phyloP scores from a whole-genome alignment of 371 early-diverging fungal genomes.

The Dinochytrium kinnereticum region DNA sequence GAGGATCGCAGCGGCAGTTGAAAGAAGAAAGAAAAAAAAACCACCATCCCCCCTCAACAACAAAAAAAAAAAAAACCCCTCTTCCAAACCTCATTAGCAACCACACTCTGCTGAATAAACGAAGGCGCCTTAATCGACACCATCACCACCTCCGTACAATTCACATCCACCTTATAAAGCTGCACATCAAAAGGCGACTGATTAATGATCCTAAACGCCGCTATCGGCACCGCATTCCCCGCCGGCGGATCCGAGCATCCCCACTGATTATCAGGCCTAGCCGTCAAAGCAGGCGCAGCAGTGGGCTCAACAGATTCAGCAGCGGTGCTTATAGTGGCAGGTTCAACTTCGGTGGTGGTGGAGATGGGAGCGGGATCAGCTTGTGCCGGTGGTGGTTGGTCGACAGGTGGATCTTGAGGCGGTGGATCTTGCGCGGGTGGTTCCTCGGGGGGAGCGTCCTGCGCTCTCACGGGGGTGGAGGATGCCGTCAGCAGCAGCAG shows the following conservation, averaged over 20 bases:
- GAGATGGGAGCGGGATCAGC: no score
- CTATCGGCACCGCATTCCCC: neutral
- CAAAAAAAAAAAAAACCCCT: neutral
- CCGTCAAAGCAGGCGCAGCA: neutral
- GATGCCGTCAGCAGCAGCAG: no score
- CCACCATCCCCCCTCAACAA: neutral
- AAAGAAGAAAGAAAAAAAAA: neutral
- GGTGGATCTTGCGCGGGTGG: no score
- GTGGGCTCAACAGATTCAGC: neutral
- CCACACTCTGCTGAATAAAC: neutral
- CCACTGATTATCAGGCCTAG: neutral
- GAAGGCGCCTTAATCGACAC: neutral
- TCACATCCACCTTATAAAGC: neutral
- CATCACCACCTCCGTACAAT: neutral
- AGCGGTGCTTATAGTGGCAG: no score
- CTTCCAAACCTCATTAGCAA: neutral
- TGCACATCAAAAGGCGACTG: constrained; percentile 6
- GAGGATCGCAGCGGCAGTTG: neutral
- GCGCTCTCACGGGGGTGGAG: no score
- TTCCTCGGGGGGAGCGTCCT: no score
- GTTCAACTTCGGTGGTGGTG: no score
- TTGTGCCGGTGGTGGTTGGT: no score
- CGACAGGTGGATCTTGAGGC: no score
- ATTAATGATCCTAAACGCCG: neutral
- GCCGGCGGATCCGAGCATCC: neutral